Percentiles rank a stretch among this genome's conserved stretches.
phyloP scores from a whole-genome alignment of 2,329 filamentous ascomycete species.

The Calonectria hongkongensis region DNA sequence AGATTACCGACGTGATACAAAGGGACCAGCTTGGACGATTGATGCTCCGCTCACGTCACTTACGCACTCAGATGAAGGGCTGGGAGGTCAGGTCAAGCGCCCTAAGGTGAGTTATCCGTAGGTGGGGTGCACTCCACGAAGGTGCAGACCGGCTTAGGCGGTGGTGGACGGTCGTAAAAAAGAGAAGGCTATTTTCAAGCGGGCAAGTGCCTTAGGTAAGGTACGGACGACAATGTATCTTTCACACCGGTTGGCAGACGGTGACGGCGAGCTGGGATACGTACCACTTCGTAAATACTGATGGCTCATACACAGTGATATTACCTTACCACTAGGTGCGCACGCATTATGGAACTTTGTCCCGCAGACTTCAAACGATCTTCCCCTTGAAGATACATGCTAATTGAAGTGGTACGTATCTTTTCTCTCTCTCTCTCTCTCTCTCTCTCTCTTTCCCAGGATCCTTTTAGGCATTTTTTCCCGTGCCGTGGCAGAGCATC shows the following conservation, averaged over 20 bases:
- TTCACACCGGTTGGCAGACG: constrained; percentile 27
- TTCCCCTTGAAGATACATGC: not conserved
- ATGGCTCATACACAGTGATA: constrained; percentile 23
- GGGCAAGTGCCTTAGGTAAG: constrained; percentile 24
- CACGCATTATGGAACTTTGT: constrained; percentile 21
- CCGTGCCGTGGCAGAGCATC: not conserved
- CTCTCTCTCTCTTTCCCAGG: not conserved
- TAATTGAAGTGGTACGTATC: not conserved
- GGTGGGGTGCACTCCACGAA: constrained; percentile 20
- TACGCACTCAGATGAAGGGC: constrained; percentile 6
- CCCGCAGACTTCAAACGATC: constrained; percentile 22
- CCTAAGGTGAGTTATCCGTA: constrained; percentile 27
- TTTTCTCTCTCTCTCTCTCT: not conserved
- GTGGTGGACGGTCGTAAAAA: constrained; percentile 6
- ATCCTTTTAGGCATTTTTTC: no score
- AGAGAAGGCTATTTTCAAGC: constrained; percentile 17
- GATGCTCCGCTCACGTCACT: constrained; percentile 22
- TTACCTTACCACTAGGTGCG: constrained; percentile 25
- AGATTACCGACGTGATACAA: constrained; percentile 20
- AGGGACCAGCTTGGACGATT: constrained; percentile 11
- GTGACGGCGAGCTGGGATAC: constrained; percentile 13
- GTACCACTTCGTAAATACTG: constrained; percentile 4
- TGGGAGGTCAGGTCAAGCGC: constrained; percentile 23
- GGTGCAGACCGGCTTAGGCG: constrained; percentile 25
- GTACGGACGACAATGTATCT: constrained; percentile 21